phyloP scores from a whole-genome alignment of 345 rosid species.

The Boechera retrofracta region DNA sequence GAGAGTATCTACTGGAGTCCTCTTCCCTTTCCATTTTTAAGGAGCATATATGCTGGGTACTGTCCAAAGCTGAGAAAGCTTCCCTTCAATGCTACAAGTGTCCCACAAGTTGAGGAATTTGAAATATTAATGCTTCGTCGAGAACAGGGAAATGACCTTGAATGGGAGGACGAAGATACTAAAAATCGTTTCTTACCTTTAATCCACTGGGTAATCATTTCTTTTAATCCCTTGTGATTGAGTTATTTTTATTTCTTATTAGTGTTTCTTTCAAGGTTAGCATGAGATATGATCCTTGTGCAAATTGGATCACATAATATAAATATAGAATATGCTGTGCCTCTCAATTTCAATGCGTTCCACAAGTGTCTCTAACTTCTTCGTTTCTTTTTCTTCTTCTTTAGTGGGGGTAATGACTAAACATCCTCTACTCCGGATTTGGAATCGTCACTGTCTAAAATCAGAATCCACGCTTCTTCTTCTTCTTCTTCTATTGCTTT shows the following conservation, averaged over 20 bases:
- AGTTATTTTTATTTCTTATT: no score
- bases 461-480: no score
- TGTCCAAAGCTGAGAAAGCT: slow-evolving; percentile 25
- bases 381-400: neutral
- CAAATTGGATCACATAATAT: no score
- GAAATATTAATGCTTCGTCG: accelerated
- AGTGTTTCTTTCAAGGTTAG: no score
- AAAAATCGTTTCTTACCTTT: slow-evolving; percentile 10
- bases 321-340: neutral
- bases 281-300: no score
- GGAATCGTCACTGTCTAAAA: no score
- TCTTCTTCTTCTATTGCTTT: no score
- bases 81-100: slow-evolving; percentile 29
- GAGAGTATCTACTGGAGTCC: slow-evolving; percentile 30
- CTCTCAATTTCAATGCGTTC: neutral
- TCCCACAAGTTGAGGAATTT: neutral
- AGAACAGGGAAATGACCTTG: neutral
- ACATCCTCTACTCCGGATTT: no score
- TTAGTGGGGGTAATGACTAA: no score
- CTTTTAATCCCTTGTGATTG: no score
- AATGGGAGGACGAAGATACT: slow-evolving; percentile 23
- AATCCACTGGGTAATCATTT: neutral
- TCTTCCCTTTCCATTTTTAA: neutral
- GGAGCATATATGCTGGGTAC: accelerated
- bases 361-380: neutral